Evolutionary conservation across 331 rosid genomes (phyloP), one percentile per base, ranked within the genome.

Genomic region (Malus hybrid): DNA sequence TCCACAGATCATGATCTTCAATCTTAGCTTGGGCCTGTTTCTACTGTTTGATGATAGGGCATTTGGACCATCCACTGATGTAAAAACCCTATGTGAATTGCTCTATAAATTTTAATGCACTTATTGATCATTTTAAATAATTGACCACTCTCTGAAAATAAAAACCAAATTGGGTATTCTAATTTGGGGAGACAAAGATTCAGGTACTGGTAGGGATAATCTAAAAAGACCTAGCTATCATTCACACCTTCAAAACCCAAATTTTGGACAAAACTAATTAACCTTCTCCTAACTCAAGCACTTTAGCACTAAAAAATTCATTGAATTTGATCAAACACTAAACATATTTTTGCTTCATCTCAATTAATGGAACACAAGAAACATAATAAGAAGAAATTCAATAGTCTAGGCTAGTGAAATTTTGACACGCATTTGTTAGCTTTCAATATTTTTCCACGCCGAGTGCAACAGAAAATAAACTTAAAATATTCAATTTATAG

Each of bases 161-260:
- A 39, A n/a, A n/a, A 66, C 52, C 80, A 63, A 42, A 80, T 54
- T 29, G 44, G 56, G 27, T 60, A 72, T 29, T 29, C 54, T 13
- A 15, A 29, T 2, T 50, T 2, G 4, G 60, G 82, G 77, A 66
- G 86, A 84, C 92, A 85, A 72, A 84, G 76, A 79, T 85, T 84
- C 85, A 65, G 90, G 92, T 80, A 36, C 52, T 74, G 57, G 70
- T 70, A 74, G 76, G 52, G 80, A 36, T 76, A 14, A 1, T 57
- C 64, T 29, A 10, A 50, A 19, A n/a, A 31, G 24, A 52, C 56
- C n/a, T 50, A 65, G 34, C 34, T 5, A 16, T 48, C 32, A 10
- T n/a, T 12, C 10, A 8, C 22, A 19, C 10, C 32, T 33, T 10
- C 73, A 27, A 65, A 19, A 32, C 29, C 5, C 29, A 66, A 34